Evolutionary conservation across 2,329 filamentous ascomycete genomes (phyloP).

Genomic region (Venturia pyrina): DNA sequence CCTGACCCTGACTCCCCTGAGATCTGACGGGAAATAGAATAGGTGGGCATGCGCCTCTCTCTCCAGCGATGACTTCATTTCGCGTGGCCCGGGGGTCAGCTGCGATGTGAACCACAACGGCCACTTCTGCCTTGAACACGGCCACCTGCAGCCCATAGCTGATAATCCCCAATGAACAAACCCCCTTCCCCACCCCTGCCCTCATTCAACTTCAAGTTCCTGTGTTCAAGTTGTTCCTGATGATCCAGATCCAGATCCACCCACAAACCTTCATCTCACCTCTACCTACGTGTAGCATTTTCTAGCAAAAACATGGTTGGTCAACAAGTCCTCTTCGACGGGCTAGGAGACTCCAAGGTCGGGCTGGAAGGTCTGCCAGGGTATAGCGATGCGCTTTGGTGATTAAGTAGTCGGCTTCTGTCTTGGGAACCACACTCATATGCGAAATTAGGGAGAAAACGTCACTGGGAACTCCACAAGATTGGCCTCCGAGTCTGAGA

Average conservation of each 20-base stretch:
- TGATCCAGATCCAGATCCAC: background rate
- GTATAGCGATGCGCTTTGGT: background rate
- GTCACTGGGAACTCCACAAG: background rate
- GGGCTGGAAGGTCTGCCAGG: slow-evolving; percentile 5
- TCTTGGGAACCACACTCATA: background rate
- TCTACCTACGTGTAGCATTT: background rate
- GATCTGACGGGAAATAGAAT: no score
- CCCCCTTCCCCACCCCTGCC: background rate
- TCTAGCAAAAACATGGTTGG: background rate
- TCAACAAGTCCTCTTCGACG: background rate
- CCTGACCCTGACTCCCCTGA: no score
- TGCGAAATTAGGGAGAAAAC: slow-evolving; percentile 1
- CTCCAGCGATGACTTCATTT: background rate
- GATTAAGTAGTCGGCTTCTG: background rate
- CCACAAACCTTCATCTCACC: background rate
- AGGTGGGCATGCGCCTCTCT: background rate
- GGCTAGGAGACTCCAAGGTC: background rate
- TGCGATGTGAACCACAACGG: background rate
- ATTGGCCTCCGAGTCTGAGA: slow-evolving; percentile 15
- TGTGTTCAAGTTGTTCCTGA: no score
- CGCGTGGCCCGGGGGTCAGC: background rate
- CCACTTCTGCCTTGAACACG: background rate
- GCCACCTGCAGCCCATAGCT: background rate
- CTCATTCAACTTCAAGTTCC: background rate
- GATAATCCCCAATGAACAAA: background rate